Percentiles rank a stretch among this genome's conserved stretches.
phyloP scores from a whole-genome alignment of 768 basidiomycete species.

The Tylopilus sp. region DNA sequence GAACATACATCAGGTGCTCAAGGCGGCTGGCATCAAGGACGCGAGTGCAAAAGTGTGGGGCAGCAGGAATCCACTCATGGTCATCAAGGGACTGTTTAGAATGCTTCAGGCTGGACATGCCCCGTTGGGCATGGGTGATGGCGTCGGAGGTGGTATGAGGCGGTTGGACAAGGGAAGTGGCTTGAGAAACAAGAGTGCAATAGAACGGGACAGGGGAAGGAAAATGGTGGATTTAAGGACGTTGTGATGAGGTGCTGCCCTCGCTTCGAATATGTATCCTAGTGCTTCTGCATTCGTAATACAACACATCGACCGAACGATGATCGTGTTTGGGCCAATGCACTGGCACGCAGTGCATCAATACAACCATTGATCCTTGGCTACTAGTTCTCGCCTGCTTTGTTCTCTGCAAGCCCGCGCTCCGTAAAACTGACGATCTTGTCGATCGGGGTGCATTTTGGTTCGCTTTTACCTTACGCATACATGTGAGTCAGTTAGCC shows the following conservation, averaged over 20 bases:
- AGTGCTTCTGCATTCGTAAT: not conserved
- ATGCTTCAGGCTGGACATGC: constrained; percentile 84
- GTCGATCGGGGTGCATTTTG: too few species aligned
- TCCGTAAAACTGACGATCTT: too few species aligned
- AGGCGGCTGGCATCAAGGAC: constrained; percentile 94
- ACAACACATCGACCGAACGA: too few species aligned
- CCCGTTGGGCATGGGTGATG: constrained; percentile 79
- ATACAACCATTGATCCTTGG: too few species aligned
- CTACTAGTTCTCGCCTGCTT: not conserved
- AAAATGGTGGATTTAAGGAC: constrained; percentile 66
- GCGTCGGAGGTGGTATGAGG: constrained; percentile 67
- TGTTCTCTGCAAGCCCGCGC: too few species aligned
- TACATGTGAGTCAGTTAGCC: too few species aligned
- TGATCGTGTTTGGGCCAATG: too few species aligned
- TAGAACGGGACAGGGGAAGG: constrained; percentile 83
- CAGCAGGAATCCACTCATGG: constrained; percentile 69
- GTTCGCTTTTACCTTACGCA: too few species aligned
- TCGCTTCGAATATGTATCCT: not conserved
- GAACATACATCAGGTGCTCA: constrained; percentile 81
- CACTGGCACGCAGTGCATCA: too few species aligned
- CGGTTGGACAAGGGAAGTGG: constrained; percentile 76
- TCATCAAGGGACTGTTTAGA: constrained; percentile 80
- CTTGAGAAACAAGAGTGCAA: constrained; percentile 59
- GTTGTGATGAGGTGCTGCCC: constrained; percentile 30
- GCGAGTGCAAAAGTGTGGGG: constrained; percentile 95